A percentile compares a stretch with the other conserved stretches of the same genome.
These are phyloP conservation scores for Pseudogymnoascus sp. DNA, from an alignment of 2,329 filamentous ascomycete genomes.

Conservation along the genomic window DNA sequence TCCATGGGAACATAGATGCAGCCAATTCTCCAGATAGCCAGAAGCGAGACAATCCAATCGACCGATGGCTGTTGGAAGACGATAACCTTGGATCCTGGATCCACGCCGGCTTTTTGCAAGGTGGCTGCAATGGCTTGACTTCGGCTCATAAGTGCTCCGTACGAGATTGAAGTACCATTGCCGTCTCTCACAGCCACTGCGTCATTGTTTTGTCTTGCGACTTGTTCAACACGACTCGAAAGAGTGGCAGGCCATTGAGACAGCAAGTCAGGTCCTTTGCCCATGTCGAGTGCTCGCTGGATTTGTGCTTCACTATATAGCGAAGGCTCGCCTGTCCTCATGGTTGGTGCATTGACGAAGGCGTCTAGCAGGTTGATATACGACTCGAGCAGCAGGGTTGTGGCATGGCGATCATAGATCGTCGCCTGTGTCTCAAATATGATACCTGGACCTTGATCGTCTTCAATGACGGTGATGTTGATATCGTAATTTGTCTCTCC, in stretches of 20 bases:
- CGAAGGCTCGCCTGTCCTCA: slow-evolving; percentile 7
- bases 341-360: slow-evolving; percentile 24
- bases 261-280: slow-evolving; percentile 11
- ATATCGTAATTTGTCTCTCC: slow-evolving; percentile 29
- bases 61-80: slow-evolving; percentile 35
- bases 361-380: slow-evolving; percentile 33
- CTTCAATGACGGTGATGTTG: slow-evolving; percentile 14
- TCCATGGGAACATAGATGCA: slow-evolving; percentile 38
- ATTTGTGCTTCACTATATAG: slow-evolving; percentile 12
- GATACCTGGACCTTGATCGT: slow-evolving; percentile 9
- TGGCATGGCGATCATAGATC: slow-evolving; percentile 13
- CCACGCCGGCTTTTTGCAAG: slow-evolving; percentile 19
- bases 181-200: slow-evolving; percentile 14
- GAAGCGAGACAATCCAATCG: slow-evolving; percentile 33
- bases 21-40: slow-evolving; percentile 36
- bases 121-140: slow-evolving; percentile 30
- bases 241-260: slow-evolving; percentile 20
- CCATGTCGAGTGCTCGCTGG: slow-evolving; percentile 9
- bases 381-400: slow-evolving; percentile 2
- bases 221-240: slow-evolving; percentile 16
- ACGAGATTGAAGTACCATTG: slow-evolving; percentile 27
- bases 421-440: slow-evolving; percentile 12
- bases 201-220: slow-evolving; percentile 10
- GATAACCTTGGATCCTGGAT: slow-evolving; percentile 26
- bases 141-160: slow-evolving; percentile 29